Evolutionary conservation across 352 stramenopile species (phyloP), one percentile per base, ranked within the genome.

Genomic region (Aphanomyces cochlioides): DNA sequence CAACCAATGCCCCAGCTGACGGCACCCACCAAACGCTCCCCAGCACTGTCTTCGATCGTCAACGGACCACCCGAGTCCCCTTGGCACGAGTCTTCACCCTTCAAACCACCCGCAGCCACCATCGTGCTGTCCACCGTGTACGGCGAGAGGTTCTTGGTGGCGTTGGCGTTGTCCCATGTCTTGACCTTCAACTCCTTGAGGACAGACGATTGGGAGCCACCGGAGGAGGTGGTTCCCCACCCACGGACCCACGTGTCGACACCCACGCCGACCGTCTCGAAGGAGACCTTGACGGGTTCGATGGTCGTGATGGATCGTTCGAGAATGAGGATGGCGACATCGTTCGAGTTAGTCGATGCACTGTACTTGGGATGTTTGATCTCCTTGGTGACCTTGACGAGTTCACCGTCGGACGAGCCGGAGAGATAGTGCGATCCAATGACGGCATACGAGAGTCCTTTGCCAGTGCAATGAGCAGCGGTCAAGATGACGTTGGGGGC

Each of bases 401-500:
- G 79, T 69, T 87, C 80, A 15, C 77, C 80, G 53, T 86, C 79
- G 6, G 69, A 45, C 10, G 74, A 66, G 5, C 79, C 78, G 19
- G 68, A 83, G 3, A 81, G 41, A 75, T 82, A 85, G 73, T 87
- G 79, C n/a, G 81, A 79, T 21, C 81, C 81, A 7, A 87, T 72
- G 0, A 79, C 79, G 1, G 81, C 79, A 75, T 84, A 85, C 50
- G 50, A 58, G 15, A 58, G 50, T 1, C 21, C 21, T 13, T 74
- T 54, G 15, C 63, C 60, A n/a, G 43, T 50, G 17, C 81, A 92
- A 67, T 91, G 82, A 0, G 82, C 81, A 1, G 82, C 84, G 13
- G 81, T 90, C 53, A 91, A 76, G 21, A 91, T 75, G 56, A 87
- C 80, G 38, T 73, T 87, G 21, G 82, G 77, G 8, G 81, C 82